phyloP scores from a whole-genome alignment of 768 basidiomycete species.

The Leucocoprinus sp. region DNA sequence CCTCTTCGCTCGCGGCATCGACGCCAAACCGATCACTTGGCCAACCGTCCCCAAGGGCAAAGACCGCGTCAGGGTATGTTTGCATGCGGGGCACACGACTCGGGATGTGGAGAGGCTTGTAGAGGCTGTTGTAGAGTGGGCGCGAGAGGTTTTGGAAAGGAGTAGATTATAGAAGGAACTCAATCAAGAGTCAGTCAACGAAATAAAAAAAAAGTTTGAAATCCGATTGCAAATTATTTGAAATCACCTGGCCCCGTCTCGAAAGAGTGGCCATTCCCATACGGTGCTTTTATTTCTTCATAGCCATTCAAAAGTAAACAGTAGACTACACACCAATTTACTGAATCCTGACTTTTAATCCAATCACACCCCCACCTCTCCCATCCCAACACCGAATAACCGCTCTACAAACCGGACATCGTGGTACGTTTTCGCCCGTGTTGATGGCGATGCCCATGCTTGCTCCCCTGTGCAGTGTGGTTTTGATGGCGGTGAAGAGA shows the following conservation, averaged over 20 bases:
- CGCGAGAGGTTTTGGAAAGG: constrained; percentile 21
- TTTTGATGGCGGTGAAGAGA: constrained; percentile 64
- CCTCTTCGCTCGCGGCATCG: constrained; percentile 46
- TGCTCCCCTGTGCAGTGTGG: constrained; percentile 43
- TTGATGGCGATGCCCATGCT: constrained; percentile 15
- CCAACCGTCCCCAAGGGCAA: constrained; percentile 87
- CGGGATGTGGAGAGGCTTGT: constrained; percentile 57
- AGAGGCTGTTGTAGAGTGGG: constrained; percentile 41
- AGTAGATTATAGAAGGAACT: not conserved
- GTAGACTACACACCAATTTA: constrained; percentile 34
- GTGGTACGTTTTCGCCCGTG: constrained; percentile 17
- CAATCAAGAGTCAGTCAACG: not conserved
- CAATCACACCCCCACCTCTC: constrained; percentile 58
- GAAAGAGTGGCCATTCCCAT: no score
- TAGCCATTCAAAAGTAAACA: no score
- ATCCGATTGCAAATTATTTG: no score
- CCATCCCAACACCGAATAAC: constrained; percentile 65
- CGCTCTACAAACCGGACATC: constrained; percentile 68
- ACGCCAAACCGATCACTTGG: constrained; percentile 71
- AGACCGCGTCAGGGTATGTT: constrained; percentile 81
- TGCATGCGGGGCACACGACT: constrained; percentile 69
- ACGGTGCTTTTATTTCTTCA: no score
- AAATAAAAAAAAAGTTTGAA: no score
- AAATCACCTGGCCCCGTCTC: not conserved
- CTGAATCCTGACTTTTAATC: constrained; percentile 41